Evolutionary conservation across 768 basidiomycete species (phyloP), one percentile per base, ranked within the genome.

Genomic region (Mycena floridula): DNA sequence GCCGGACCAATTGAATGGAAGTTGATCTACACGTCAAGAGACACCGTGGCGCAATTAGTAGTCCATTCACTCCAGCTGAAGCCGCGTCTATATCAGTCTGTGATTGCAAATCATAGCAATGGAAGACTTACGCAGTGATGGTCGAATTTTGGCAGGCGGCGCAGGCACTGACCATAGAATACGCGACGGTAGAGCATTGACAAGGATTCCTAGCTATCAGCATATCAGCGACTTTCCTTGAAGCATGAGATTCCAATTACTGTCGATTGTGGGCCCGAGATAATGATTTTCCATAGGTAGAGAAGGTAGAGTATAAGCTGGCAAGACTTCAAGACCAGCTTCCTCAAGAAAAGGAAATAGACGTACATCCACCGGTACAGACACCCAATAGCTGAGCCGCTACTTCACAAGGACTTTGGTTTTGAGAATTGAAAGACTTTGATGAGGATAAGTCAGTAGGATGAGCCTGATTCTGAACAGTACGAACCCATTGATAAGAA

Each of bases 121-220:
- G 12, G 23, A 40, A 26, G 27, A 49, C 60, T 43, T 51, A 71
- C 73, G 48, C 52, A 21, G 70, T 47, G 48, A 62, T 67, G 2
- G 59, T 62, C 23, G 62, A 58, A 25, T 67, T 68, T 54, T 82
- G 81, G 54, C 81, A 82, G 26, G 67, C 55, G 20, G 69, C 76
- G 58, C 81, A 82, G 11, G 81, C 80, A 45, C 71, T 74, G 50
- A 81, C 64, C 21, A 76, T 48, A 11, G 70, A 74, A 50, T 81
- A 82, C 4, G 70, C 68, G 23, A 80, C 72, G 6, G 77, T 70
- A 53, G 66, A 81, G 52, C 81, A 82, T 50, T 72, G 67, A 48
- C 81, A 81, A 4, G 54, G 43, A 44, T 67, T n/a, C n/a, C n/a
- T 72, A 16, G 67, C 65, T 3, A n/a, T n/a, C n/a, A n/a, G n/a